Base-by-base conservation (phyloP, 805 yeast genomes). In the Suhomyces sp. region DNA sequence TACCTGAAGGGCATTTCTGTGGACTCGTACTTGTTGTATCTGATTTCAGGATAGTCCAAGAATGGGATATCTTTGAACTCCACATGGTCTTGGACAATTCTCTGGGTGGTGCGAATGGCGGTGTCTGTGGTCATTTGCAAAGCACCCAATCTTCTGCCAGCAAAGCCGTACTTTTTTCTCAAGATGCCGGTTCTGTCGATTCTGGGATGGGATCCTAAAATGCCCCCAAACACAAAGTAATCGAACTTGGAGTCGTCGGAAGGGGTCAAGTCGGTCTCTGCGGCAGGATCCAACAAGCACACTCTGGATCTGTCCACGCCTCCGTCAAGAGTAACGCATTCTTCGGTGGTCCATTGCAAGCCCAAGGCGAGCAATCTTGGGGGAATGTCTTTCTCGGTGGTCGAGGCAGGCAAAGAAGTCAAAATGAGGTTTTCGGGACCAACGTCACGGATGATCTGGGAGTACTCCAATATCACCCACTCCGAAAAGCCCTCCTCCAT, bases 1-100 rank as follows among this genome's bases (percentile, higher is more conserved):
- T 93, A 93, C 65, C 99, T 80, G 74, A 93, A 93, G 2, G 99
- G 99, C 99, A 93, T 93, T 66, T 93, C 97, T 0, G 97, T 91
- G 3, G 96, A 88, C 70, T 94, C 99, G 64, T 88, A 83, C 67
- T 86, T 87, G 70, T 78, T 86, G 74, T 88, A 93, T 66, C 90
- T 83, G 60, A 93, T 87, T 70, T 93, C 98, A 3, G 99, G 99
- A 66, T 89, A 91, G 68, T 94, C 98, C 49, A 93, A 83, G 67
- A 90, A 93, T 52, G 82, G 81, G 56, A 94, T 90, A 49, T 88
- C 81, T 57, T 87, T 88, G 61, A 93, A 88, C 51, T 65, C 62
- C 10, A 56, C 73, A 50, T 78, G 72, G 44, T 81, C 79, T 54
- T 85, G 83, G n/a, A 90, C 74, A 27, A 93, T 92, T 45, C 80